Evolutionary conservation across 2,329 filamentous ascomycete species (phyloP).

Genomic region (Diplodia mutila): DNA sequence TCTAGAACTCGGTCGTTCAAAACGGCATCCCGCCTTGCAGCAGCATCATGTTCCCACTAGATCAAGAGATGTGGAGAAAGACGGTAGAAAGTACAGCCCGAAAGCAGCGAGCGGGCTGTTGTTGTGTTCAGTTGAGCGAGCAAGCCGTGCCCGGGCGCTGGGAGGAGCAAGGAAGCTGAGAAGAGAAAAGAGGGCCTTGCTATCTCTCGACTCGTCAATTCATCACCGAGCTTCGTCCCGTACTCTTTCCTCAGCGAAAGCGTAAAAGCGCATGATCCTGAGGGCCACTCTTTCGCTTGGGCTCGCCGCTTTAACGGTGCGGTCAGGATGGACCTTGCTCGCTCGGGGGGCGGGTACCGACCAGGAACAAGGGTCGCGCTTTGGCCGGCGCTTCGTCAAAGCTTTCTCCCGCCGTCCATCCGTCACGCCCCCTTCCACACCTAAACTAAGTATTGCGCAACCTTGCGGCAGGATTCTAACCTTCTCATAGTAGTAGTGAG

Average conservation of each 20-base stretch:
- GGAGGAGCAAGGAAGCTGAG: not conserved
- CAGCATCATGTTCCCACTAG: too few relatives aligned
- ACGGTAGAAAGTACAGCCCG: not conserved
- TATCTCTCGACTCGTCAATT: not conserved
- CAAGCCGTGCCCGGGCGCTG: not conserved
- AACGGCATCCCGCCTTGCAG: conserved; percentile 19
- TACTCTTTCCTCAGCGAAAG: not conserved
- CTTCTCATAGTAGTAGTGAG: not conserved
- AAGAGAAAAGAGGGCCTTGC: not conserved
- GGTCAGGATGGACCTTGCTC: conserved; percentile 15
- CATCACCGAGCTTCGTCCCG: not conserved
- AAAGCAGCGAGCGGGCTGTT: not conserved
- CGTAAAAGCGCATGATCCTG: not conserved
- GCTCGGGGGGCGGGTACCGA: not conserved
- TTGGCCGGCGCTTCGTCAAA: conserved; percentile 10
- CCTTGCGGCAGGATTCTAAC: not conserved
- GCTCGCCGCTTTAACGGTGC: conserved; percentile 17
- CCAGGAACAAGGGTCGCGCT: not conserved
- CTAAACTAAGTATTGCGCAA: not conserved
- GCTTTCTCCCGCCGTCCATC: conserved; percentile 15
- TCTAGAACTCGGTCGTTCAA: conserved; percentile 1
- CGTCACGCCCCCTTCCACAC: not conserved
- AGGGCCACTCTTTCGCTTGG: not conserved
- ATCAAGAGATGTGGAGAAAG: not conserved
- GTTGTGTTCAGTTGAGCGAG: not conserved